Percentiles rank a stretch among this genome's conserved stretches.
Evolutionary conservation across 2,329 filamentous ascomycete genomes (phyloP).

Genomic region (Scytalidium lignicola): DNA sequence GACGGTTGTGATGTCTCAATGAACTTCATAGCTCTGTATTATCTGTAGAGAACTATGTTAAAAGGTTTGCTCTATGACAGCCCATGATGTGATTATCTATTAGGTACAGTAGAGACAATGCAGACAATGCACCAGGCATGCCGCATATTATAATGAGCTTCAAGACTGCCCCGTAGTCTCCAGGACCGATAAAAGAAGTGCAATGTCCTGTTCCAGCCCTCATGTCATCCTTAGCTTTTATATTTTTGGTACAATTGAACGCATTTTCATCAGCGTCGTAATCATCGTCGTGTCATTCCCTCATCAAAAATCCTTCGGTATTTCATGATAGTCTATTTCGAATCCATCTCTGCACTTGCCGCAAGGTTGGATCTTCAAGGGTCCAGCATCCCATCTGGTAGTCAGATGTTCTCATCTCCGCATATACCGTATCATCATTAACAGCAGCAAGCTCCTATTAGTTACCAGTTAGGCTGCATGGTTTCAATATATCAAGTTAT

Average conservation of each 20-base stretch:
- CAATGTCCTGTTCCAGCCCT: not conserved
- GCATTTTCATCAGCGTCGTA: not conserved
- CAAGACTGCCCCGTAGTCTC: not conserved
- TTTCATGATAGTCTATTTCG: constrained; percentile 31
- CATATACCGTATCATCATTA: constrained; percentile 55
- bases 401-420: constrained; percentile 49
- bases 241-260: not conserved
- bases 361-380: constrained; percentile 54
- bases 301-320: not conserved
- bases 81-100: not conserved
- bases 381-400: constrained; percentile 55
- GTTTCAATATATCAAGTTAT: not conserved
- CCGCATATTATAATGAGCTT: not conserved
- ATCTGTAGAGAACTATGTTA: not conserved
- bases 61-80: not conserved
- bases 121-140: not conserved
- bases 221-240: not conserved
- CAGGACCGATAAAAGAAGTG: not conserved
- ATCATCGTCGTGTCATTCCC: not conserved
- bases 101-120: not conserved
- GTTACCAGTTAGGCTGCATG: not conserved
- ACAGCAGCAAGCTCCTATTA: constrained; percentile 51
- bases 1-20: too few relatives aligned
- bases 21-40: not conserved
- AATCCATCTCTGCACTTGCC: constrained; percentile 55